Conservation (phyloP, 257 asterid genomes). For the Nicotiana undulata region DNA sequence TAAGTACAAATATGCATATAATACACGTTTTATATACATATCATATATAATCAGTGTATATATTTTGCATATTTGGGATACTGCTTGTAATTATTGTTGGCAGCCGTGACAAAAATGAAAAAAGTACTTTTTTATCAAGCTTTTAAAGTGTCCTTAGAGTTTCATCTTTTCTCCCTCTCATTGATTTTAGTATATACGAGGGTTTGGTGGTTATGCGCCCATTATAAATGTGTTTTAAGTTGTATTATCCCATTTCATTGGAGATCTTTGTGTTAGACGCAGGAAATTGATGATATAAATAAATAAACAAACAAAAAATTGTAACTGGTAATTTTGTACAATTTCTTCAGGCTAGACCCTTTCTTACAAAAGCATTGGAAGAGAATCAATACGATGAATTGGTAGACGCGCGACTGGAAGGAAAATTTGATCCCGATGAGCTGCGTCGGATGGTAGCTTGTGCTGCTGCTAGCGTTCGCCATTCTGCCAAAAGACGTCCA, state of each 20-base stretch:
- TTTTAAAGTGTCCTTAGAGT: neutral
- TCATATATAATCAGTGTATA: no score
- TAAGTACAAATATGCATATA: no score
- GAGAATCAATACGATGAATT: constrained; percentile 40
- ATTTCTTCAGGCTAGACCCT: constrained; percentile 63
- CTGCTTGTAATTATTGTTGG: no score
- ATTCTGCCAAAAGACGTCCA: constrained; percentile 86
- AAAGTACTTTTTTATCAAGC: neutral
- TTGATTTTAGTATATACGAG: neutral
- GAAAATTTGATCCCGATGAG: constrained; percentile 35
- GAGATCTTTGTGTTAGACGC: neutral
- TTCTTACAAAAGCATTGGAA: constrained; percentile 46
- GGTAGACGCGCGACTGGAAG: constrained; percentile 66
- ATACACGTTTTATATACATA: no score
- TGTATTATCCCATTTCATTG: neutral
- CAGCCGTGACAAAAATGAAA: no score
- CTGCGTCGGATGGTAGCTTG: constrained; percentile 53
- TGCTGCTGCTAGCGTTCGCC: constrained; percentile 77
- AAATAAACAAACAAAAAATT: neutral
- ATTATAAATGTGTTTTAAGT: neutral
- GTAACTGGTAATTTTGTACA: neutral
- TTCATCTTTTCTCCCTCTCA: neutral
- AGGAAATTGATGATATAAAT: neutral
- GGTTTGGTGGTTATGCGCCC: neutral
- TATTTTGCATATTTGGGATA: no score